Evolutionary conservation across 2,329 filamentous ascomycete species (phyloP).

Genomic region (Fusarium tjaetaba): DNA sequence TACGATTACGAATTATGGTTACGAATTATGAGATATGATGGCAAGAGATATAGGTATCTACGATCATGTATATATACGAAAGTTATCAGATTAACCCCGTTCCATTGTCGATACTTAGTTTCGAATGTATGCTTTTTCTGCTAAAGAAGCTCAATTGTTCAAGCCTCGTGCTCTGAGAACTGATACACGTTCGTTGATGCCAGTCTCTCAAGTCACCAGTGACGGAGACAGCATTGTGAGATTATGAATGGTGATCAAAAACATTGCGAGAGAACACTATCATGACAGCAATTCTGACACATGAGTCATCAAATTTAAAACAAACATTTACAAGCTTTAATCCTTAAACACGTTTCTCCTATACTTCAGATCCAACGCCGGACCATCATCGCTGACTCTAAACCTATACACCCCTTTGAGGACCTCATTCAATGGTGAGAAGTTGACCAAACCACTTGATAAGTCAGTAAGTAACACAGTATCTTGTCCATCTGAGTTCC

Average conservation of each 20-base stretch:
- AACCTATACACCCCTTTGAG: constrained; percentile 43
- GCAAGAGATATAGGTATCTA: not conserved
- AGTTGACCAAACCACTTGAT: constrained; percentile 12
- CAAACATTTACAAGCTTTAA: constrained; percentile 17
- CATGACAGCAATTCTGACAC: not conserved
- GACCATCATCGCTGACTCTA: constrained; percentile 54
- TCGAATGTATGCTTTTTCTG: not conserved
- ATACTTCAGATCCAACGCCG: constrained; percentile 52
- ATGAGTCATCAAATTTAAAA: not conserved
- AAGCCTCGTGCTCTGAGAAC: not conserved
- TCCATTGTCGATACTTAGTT: not conserved
- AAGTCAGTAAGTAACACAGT: not conserved
- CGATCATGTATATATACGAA: not conserved
- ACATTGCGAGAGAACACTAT: not conserved
- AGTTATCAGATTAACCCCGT: not conserved
- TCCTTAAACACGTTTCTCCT: constrained; percentile 24
- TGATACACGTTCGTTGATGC: not conserved
- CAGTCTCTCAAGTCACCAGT: not conserved
- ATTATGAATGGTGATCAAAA: not conserved
- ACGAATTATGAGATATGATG: constrained; percentile 10
- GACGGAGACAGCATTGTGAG: not conserved
- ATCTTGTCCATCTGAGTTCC: constrained; percentile 32
- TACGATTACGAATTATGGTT: not conserved
- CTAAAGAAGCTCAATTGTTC: not conserved
- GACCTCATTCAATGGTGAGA: constrained; percentile 19